Evolutionary conservation across 192 early-diverging fungal genomes (phyloP).

Genomic region (Backusella psychrophila): DNA sequence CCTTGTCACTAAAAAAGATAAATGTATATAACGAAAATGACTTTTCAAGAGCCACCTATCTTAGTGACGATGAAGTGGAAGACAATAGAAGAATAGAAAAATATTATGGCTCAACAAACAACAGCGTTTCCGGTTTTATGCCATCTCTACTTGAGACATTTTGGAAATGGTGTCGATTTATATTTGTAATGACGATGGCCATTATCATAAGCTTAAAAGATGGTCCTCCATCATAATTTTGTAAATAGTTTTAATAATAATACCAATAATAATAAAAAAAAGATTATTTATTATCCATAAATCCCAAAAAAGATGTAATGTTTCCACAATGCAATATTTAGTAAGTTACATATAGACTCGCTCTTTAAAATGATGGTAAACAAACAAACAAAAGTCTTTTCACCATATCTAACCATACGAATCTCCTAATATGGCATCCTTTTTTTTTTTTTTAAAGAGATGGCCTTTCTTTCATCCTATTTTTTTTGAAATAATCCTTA

Average conservation of each 20-base stretch:
- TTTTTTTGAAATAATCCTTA: neutral
- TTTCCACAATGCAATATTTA: neutral
- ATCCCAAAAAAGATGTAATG: neutral
- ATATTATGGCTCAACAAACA: neutral
- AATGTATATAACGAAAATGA: neutral
- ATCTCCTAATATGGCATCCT: neutral
- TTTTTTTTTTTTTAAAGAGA: neutral
- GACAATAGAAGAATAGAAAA: neutral
- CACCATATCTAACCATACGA: neutral
- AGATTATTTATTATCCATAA: neutral
- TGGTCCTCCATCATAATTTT: neutral
- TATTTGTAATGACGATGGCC: conserved; percentile 2
- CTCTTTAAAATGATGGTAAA: neutral
- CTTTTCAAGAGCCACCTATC: neutral
- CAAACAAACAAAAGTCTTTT: neutral
- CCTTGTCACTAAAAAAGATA: neutral
- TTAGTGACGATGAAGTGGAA: neutral
- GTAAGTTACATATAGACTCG: neutral
- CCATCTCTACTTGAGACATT: neutral
- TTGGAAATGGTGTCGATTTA: conserved; percentile 3
- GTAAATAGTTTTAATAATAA: neutral
- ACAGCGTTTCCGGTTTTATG: neutral
- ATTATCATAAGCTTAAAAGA: conserved; percentile 7
- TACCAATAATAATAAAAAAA: neutral
- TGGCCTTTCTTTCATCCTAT: neutral